Percentiles rank a stretch among this genome's conserved stretches.
Conservation (phyloP, 2,329 filamentous ascomycete species). For the Phoma sp. region DNA sequence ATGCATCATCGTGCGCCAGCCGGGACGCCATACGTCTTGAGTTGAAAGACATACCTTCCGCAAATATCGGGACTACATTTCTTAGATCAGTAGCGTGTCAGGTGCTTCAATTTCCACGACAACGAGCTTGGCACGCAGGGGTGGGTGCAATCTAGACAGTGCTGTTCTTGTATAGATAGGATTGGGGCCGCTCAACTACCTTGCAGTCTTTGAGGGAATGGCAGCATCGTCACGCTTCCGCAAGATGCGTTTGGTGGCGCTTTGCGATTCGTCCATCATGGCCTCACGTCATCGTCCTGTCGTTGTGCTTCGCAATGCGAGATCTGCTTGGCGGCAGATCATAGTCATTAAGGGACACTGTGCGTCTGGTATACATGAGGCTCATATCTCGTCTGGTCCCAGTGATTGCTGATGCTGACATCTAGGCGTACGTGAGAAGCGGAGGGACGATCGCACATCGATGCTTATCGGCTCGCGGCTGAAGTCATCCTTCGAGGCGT, state of each 20-base stretch:
- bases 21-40: constrained; percentile 1
- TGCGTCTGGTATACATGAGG: background rate
- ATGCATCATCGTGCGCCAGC: background rate
- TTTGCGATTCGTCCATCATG: no score
- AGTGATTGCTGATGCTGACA: background rate
- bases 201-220: no score
- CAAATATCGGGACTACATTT: background rate
- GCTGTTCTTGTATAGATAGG: no score
- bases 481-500: background rate
- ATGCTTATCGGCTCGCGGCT: background rate
- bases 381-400: background rate
- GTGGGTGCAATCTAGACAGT: no score
- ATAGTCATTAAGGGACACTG: background rate
- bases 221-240: no score
- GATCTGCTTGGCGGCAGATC: constrained; percentile 6
- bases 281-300: background rate
- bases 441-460: background rate
- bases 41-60: background rate
- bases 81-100: no score
- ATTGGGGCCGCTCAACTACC: no score
- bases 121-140: no score
- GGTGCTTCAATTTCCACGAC: no score
- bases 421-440: background rate
- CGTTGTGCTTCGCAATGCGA: background rate
- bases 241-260: no score